Base-by-base conservation (phyloP, 352 stramenopile species). In the Pythium rhizo-oryzae region DNA sequence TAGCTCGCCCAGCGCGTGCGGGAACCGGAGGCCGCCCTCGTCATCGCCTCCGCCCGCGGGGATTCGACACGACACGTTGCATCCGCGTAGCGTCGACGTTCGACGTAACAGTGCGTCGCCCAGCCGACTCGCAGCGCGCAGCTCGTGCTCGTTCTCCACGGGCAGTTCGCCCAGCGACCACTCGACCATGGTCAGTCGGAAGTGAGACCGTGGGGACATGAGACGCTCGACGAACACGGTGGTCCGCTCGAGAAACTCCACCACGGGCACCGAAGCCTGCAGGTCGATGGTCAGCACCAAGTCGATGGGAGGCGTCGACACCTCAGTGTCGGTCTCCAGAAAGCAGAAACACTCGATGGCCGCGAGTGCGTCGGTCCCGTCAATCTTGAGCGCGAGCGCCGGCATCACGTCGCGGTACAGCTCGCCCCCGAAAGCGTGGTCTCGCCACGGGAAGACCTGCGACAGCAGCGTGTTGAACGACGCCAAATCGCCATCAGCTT, bases 101-200 rank as follows among this genome's bases (percentile, higher is more conserved):
- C 15, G n/a, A 12, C 53, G 35, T 21, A 60, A 12, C 33, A 50
- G 15, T 7, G 53, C 33, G 11, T 49, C 21, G 12, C 53, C 25
- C 13, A 60, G 30, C 11, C 8, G 53, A 16, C 53, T 60, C 11
- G 35, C 30, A 23, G 33, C 53, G 33, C 53, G 53, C 3, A 60
- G 35, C 0, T 9, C n/a, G n/a, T 23, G 19, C 21, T 60, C 53
- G n/a, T 50, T 24, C 12, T n/a, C 35, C 18, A 60, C 13, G 0
- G n/a, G 3, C 35, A 60, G 21, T n/a, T n/a, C 19, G 33, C 53
- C 53, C 19, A 60, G 18, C 21, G 16, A 16, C 19, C 47, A 60
- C 7, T 60, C 35, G 53, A 60, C 53, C 53, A 60, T 60, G 11
- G 53, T 35, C 0, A 60, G 33, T 18, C 33, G 35, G 11, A 60